A percentile compares a stretch with the other conserved stretches of the same genome.
Evolutionary conservation across 2,329 filamentous ascomycete species (phyloP).

Genomic region (Xylaria sp.): DNA sequence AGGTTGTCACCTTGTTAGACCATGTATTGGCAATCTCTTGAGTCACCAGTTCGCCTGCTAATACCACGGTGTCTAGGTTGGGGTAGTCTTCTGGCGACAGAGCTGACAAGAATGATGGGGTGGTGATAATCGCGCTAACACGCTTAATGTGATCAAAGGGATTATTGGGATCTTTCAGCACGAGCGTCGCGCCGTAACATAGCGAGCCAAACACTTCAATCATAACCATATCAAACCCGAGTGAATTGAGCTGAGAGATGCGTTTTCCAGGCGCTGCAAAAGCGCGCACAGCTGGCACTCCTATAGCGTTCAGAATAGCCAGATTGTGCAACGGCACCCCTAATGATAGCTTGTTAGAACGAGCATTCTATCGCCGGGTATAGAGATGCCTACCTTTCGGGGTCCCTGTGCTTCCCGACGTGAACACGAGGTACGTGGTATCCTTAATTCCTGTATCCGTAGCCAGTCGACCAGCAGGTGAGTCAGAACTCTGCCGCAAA

Average conservation of each 20-base stretch:
- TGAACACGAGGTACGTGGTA: slow-evolving; percentile 3
- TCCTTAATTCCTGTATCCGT: background rate
- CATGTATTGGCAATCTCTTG: slow-evolving; percentile 4
- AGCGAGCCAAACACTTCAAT: slow-evolving; percentile 11
- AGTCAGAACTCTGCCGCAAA: background rate
- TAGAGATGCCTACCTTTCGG: too few species aligned
- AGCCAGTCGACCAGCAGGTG: background rate
- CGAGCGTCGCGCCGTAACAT: slow-evolving; percentile 25
- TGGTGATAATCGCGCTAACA: slow-evolving; percentile 12
- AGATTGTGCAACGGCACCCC: slow-evolving; percentile 10
- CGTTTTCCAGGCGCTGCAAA: slow-evolving; percentile 1
- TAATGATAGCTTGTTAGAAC: background rate
- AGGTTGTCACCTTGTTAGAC: background rate
- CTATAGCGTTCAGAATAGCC: background rate
- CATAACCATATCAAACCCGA: slow-evolving; percentile 4
- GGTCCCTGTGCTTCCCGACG: slow-evolving; percentile 8
- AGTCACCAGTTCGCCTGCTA: slow-evolving; percentile 2
- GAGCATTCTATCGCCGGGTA: too few species aligned
- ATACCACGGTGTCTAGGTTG: background rate
- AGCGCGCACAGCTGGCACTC: background rate
- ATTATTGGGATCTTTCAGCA: slow-evolving; percentile 22
- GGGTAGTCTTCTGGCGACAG: background rate
- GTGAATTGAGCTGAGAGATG: background rate
- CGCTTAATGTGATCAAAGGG: slow-evolving; percentile 23
- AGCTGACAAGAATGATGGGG: slow-evolving; percentile 3